A percentile compares a stretch with the other conserved stretches of the same genome.
Evolutionary conservation across 1,139 yeast genomes (phyloP).

Genomic region (Arxiozyma heterogenica): DNA sequence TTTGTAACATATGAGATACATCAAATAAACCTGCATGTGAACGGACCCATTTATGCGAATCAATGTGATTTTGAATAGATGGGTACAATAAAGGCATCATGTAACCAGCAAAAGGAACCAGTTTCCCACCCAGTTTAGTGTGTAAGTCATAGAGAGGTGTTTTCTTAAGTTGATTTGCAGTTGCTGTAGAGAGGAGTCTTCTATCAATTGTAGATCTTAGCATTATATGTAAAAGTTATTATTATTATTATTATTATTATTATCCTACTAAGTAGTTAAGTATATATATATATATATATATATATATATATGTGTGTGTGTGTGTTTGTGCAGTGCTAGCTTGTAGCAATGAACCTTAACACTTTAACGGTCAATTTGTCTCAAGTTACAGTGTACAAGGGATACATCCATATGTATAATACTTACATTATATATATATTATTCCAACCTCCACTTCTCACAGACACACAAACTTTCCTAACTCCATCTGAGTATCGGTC

Average conservation of each 20-base stretch:
- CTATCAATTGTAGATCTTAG: slow-evolving; percentile 1
- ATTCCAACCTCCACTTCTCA: too few species aligned
- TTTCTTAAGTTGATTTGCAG: slow-evolving; percentile 31
- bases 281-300: background rate
- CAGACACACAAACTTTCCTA: too few species aligned
- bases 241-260: too few species aligned
- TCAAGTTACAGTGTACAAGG: too few species aligned
- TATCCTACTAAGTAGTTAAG: too few species aligned
- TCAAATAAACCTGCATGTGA: slow-evolving; percentile 82
- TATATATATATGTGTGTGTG: background rate
- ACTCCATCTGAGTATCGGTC: too few species aligned
- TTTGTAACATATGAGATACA: slow-evolving; percentile 96
- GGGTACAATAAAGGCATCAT: slow-evolving; percentile 84
- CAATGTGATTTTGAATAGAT: slow-evolving; percentile 71
- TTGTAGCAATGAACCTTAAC: too few species aligned
- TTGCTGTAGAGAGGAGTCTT: slow-evolving; percentile 1
- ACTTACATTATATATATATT: too few species aligned
- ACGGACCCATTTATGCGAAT: slow-evolving; percentile 93
- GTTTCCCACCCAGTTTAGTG: slow-evolving; percentile 67
- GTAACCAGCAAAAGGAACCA: slow-evolving; percentile 94
- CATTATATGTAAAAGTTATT: slow-evolving; percentile 1
- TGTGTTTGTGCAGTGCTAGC: too few species aligned
- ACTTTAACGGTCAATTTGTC: too few species aligned
- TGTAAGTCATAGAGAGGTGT: slow-evolving; percentile 84
- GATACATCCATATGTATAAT: too few species aligned